phyloP scores from a whole-genome alignment of 2,329 filamentous ascomycete species.

The Botryosphaeria dothidea region DNA sequence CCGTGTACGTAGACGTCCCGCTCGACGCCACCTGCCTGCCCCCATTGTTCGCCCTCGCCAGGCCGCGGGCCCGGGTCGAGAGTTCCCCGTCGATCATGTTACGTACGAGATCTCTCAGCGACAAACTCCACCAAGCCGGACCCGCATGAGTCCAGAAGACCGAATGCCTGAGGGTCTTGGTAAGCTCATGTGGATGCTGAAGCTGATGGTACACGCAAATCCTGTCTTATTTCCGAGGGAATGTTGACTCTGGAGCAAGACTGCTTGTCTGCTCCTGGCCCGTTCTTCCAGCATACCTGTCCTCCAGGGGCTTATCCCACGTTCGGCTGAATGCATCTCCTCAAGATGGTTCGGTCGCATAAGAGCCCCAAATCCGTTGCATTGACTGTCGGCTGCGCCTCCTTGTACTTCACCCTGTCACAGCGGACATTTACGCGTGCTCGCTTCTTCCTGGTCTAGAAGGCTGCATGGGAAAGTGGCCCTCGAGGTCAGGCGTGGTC shows the following conservation, averaged over 20 bases:
- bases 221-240: not conserved
- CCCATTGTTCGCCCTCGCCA: not conserved
- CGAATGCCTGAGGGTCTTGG: not conserved
- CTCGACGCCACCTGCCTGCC: not conserved
- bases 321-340: not conserved
- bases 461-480: not conserved
- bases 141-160: not conserved
- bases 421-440: not conserved
- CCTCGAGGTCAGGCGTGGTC: not conserved
- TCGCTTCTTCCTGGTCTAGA: not conserved
- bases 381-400: not conserved
- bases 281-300: not conserved
- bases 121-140: not conserved
- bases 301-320: not conserved
- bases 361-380: not conserved
- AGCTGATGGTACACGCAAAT: not conserved
- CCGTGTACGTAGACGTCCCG: not conserved
- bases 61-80: not conserved
- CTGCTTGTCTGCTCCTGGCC: too few species aligned
- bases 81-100: not conserved
- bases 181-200: not conserved
- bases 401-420: not conserved
- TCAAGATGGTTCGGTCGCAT: not conserved
- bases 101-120: not conserved
- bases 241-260: not conserved